Base-by-base conservation (phyloP, 2,329 filamentous ascomycete genomes). In the Paecilomyces formosus region DNA sequence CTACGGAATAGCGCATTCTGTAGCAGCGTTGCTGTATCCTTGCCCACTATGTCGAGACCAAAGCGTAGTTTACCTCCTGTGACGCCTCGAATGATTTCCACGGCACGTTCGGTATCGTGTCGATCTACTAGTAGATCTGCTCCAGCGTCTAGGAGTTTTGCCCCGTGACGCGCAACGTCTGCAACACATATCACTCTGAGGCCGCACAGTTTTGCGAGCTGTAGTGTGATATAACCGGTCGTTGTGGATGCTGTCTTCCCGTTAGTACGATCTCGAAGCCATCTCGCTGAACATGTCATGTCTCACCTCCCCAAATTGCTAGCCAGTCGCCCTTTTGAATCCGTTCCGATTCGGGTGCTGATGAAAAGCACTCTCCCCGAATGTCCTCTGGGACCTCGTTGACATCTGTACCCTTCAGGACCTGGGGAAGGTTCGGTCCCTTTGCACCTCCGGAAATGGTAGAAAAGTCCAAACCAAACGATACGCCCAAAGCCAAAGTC, bases 381-480 rank as follows among this genome's bases (percentile, higher is more conserved):
- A 90, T 82, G 66, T 92, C 88, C 2, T 73, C 63, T 0, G 88
- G 82, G 2, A 91, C 74, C 0, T 68, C 63, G 0, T 81, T 74
- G 0, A 74, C 69, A 0, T 81, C 68, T 0, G 87, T 63, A 3
- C 63, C 64, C 3, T 78, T 73, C 0, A 88, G 74, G 0, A 85
- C 71, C 0, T 73, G 69, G 1, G 82, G 71, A 4, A 90, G 70
- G 66, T 90, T 80, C 0, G 87, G 87, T 0, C 88, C 86, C 3
- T 70, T 65, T 2, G 75, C 75, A 60, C 33, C 61, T 15, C 63
- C 26, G 58, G 1, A 22, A 15, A 52, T 52, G 7, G 26, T 28
- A 85, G n/a, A 84, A 83, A 91, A 89, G 68, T 88, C 82, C 2
- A 90, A 69, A 0, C 89, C 88, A 61, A 90, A 81, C 63, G 85